A percentile compares a stretch with the other conserved stretches of the same genome.
phyloP scores from a whole-genome alignment of 257 asterid species.

The Nicotiana knightiana region DNA sequence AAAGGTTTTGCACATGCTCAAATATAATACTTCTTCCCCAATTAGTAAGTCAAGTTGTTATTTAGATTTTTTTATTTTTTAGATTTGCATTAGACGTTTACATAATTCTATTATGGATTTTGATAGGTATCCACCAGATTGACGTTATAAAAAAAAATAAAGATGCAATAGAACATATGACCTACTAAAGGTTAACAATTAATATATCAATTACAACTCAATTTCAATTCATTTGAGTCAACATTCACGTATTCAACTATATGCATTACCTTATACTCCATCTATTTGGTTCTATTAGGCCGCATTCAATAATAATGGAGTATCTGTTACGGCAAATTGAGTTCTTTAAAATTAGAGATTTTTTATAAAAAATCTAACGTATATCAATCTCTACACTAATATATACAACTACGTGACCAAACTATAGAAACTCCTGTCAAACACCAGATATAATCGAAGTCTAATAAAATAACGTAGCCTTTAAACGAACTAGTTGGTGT shows the following conservation, averaged over 20 bases:
- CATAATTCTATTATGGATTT: not conserved
- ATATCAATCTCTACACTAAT: not conserved
- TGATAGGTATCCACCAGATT: slow-evolving; percentile 9
- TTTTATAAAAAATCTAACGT: no score
- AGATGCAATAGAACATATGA: not conserved
- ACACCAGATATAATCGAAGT: no score
- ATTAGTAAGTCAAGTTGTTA: not conserved
- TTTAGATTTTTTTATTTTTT: not conserved
- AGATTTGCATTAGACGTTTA: not conserved
- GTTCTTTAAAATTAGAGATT: not conserved
- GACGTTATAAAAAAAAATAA: not conserved
- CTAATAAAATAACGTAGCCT: no score
- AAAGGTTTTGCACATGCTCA: not conserved
- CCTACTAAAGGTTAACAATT: not conserved
- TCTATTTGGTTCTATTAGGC: not conserved
- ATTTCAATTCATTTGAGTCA: not conserved
- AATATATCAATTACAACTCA: not conserved
- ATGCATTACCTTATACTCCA: not conserved
- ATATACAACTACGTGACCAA: no score
- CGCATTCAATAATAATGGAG: not conserved
- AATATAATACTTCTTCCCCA: no score
- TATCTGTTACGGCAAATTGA: not conserved
- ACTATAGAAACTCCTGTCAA: no score
- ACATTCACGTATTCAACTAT: not conserved
- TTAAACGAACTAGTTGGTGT: no score